Conservation (phyloP, 805 yeast species). For the Candida michaelii region DNA sequence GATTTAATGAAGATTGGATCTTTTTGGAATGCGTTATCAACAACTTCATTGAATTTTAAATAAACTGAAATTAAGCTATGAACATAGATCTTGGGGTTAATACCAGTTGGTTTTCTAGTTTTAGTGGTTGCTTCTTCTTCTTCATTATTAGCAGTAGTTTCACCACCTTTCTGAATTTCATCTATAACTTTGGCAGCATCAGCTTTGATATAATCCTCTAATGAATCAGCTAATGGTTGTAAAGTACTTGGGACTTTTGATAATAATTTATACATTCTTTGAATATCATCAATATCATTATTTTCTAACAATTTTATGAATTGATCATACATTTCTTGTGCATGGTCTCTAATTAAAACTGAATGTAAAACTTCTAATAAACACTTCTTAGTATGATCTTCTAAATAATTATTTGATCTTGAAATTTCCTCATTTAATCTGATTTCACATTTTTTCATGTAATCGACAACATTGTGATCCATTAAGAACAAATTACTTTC, state of each 20-base stretch:
- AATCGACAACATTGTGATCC: constrained; percentile 83
- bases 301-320: constrained; percentile 74
- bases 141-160: constrained; percentile 17
- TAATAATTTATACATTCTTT: constrained; percentile 73
- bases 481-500: constrained; percentile 69
- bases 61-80: constrained; percentile 73
- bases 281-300: constrained; percentile 68
- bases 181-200: constrained; percentile 52
- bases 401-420: constrained; percentile 75
- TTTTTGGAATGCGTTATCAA: constrained; percentile 63
- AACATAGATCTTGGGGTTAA: constrained; percentile 78
- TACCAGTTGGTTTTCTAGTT: constrained; percentile 19
- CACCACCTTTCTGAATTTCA: constrained; percentile 43
- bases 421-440: constrained; percentile 82
- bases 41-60: constrained; percentile 63
- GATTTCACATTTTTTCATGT: constrained; percentile 80
- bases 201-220: constrained; percentile 67
- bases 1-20: constrained; percentile 82
- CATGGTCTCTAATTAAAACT: constrained; percentile 76
- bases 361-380: constrained; percentile 74
- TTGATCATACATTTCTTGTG: constrained; percentile 72
- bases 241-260: constrained; percentile 77
- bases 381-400: constrained; percentile 78
- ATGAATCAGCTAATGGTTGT: constrained; percentile 70
- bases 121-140: constrained; percentile 11